Conservation (phyloP, 2,329 filamentous ascomycete species). For the Zasmidium citrigriseum region DNA sequence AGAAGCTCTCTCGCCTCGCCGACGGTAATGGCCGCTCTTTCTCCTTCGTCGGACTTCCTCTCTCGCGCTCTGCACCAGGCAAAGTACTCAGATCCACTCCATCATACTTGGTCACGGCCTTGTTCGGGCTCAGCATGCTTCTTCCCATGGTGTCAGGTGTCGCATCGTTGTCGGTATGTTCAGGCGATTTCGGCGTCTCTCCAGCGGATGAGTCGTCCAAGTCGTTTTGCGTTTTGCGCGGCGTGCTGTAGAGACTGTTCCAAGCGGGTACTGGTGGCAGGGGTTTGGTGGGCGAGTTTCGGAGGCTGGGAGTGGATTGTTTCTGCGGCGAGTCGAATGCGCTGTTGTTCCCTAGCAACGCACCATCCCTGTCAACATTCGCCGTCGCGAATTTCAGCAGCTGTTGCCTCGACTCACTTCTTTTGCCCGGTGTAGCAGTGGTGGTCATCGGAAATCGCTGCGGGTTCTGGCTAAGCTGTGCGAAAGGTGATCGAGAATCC, state of each 20-base stretch:
- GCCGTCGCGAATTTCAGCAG: neutral
- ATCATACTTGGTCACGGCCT: slow-evolving; percentile 5
- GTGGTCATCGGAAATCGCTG: slow-evolving; percentile 23
- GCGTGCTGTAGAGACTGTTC: slow-evolving; percentile 39
- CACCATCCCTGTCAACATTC: slow-evolving; percentile 5
- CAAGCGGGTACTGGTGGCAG: slow-evolving; percentile 39
- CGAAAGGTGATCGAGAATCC: slow-evolving; percentile 51
- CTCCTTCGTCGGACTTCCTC: slow-evolving; percentile 37
- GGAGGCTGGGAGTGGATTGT: slow-evolving; percentile 47
- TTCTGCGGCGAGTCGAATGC: slow-evolving; percentile 53
- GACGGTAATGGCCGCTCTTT: slow-evolving; percentile 20
- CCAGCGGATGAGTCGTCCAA: slow-evolving; percentile 49
- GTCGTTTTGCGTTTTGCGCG: slow-evolving; percentile 39
- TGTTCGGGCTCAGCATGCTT: slow-evolving; percentile 17
- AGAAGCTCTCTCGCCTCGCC: slow-evolving; percentile 28
- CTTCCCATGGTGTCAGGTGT: slow-evolving; percentile 30
- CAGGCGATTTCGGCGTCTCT: slow-evolving; percentile 51
- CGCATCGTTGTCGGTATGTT: slow-evolving; percentile 36
- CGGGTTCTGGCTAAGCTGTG: slow-evolving; percentile 38
- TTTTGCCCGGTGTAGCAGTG: slow-evolving; percentile 1
- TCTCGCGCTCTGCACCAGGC: slow-evolving; percentile 23
- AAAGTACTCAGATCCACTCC: slow-evolving; percentile 12
- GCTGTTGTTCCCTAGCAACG: slow-evolving; percentile 17
- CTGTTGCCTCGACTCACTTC: slow-evolving; percentile 4
- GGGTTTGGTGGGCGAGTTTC: slow-evolving; percentile 37